Conservation (phyloP, 129 eudicot genomes). For the Escallonia rubra region DNA sequence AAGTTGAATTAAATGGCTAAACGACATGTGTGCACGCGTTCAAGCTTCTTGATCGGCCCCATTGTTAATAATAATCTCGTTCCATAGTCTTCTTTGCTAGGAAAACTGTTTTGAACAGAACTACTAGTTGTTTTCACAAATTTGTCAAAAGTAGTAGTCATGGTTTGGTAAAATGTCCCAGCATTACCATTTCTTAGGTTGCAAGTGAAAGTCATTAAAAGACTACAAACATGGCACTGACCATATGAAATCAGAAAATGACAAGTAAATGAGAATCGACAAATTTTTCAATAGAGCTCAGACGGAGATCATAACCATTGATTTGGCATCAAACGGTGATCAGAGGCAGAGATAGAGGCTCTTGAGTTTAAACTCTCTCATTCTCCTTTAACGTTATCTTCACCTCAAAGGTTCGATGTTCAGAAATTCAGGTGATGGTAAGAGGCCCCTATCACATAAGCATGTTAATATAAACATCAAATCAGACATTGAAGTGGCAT, state of each 20-base stretch:
- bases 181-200: conserved; percentile 35
- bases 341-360: conserved; percentile 19
- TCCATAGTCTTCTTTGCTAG: background rate
- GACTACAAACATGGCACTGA: conserved; percentile 17
- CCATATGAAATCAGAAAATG: conserved; percentile 20
- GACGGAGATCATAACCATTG: conserved; percentile 18
- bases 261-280: conserved; percentile 15
- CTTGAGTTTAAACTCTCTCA: conserved; percentile 13
- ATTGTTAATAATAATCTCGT: too few species aligned
- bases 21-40: too few species aligned
- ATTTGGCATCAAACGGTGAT: conserved; percentile 28
- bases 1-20: too few species aligned
- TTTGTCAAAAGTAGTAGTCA: conserved; percentile 22
- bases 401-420: conserved; percentile 62
- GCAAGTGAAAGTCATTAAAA: conserved; percentile 36
- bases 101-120: too few species aligned
- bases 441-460: conserved; percentile 31
- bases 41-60: background rate
- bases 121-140: background rate
- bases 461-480: conserved; percentile 13
- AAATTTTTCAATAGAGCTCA: conserved; percentile 13
- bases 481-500: background rate
- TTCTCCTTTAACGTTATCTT: conserved; percentile 54
- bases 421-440: conserved; percentile 13
- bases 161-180: conserved; percentile 52